phyloP scores from a whole-genome alignment of 2,329 filamentous ascomycete species.

The Neoascochyta sp. region DNA sequence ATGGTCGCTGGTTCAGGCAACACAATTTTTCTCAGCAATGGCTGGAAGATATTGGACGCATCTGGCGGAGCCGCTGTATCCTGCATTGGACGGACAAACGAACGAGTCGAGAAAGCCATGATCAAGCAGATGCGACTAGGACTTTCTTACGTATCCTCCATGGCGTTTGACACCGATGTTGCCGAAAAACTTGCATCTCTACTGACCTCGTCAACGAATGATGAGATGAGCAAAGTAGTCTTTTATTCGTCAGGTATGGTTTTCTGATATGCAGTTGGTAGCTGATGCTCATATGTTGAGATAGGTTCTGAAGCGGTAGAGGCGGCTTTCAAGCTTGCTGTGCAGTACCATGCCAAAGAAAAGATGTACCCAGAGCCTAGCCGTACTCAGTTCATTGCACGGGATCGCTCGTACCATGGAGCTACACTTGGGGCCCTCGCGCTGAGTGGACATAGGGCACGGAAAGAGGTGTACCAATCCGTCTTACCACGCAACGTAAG shows the following conservation, averaged over 20 bases:
- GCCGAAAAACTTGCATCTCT: conserved; percentile 52
- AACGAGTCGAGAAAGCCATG: conserved; percentile 59
- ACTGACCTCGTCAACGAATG: conserved; percentile 51
- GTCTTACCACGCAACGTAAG: conserved; percentile 56
- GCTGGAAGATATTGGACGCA: conserved; percentile 62
- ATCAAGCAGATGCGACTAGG: conserved; percentile 53
- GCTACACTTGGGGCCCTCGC: conserved; percentile 65
- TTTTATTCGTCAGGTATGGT: conserved; percentile 55
- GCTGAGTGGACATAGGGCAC: conserved; percentile 58
- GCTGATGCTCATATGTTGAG: no score
- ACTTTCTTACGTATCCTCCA: conserved; percentile 57
- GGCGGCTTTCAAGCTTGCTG: conserved; percentile 62
- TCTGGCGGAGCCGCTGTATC: conserved; percentile 70
- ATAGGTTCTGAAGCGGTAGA: conserved; percentile 65
- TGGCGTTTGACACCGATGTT: conserved; percentile 55
- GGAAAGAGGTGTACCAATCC: conserved; percentile 60
- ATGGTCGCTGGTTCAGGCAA: conserved; percentile 47
- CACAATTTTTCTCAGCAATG: conserved; percentile 49
- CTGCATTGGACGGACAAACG: conserved; percentile 65
- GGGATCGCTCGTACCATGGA: conserved; percentile 66
- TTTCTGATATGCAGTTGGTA: no score
- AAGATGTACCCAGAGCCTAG: conserved; percentile 50
- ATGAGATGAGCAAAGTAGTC: conserved; percentile 53
- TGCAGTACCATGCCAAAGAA: conserved; percentile 61
- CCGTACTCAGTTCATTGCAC: conserved; percentile 60